phyloP scores from a whole-genome alignment of 2,329 filamentous ascomycete species.

The Magnaporthales sp. region DNA sequence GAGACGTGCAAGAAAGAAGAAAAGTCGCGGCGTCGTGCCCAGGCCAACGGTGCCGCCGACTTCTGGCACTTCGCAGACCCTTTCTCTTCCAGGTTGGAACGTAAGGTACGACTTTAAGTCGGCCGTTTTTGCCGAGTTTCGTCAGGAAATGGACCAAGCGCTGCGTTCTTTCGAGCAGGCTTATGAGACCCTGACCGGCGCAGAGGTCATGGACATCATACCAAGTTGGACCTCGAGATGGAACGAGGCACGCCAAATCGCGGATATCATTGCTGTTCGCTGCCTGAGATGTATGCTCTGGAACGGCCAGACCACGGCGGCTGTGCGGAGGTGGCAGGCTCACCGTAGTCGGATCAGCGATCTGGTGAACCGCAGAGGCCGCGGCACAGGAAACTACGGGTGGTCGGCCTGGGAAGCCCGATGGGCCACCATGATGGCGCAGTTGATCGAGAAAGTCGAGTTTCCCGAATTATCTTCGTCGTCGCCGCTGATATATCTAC shows the following conservation, averaged over 20 bases:
- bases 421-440: constrained; percentile 55
- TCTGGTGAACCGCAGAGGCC: constrained; percentile 73
- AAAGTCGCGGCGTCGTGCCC: constrained; percentile 67
- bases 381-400: constrained; percentile 80
- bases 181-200: constrained; percentile 72
- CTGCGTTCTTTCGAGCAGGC: constrained; percentile 79
- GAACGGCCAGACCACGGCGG: constrained; percentile 68
- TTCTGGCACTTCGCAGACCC: constrained; percentile 71
- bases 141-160: constrained; percentile 85
- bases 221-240: constrained; percentile 85
- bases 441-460: constrained; percentile 45
- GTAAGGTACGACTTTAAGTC: constrained; percentile 93
- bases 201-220: constrained; percentile 80
- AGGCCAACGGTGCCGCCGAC: constrained; percentile 77
- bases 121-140: constrained; percentile 82
- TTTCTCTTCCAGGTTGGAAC: constrained; percentile 85
- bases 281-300: constrained; percentile 76
- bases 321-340: constrained; percentile 69
- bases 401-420: constrained; percentile 91
- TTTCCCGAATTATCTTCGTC: constrained; percentile 39
- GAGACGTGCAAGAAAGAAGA: constrained; percentile 86
- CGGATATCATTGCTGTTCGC: constrained; percentile 73
- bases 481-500: constrained; percentile 37
- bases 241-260: constrained; percentile 83
- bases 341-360: constrained; percentile 69